A percentile compares a stretch with the other conserved stretches of the same genome.
Conservation (phyloP, 2,329 filamentous ascomycete genomes). For the Exserohilum rostratum region DNA sequence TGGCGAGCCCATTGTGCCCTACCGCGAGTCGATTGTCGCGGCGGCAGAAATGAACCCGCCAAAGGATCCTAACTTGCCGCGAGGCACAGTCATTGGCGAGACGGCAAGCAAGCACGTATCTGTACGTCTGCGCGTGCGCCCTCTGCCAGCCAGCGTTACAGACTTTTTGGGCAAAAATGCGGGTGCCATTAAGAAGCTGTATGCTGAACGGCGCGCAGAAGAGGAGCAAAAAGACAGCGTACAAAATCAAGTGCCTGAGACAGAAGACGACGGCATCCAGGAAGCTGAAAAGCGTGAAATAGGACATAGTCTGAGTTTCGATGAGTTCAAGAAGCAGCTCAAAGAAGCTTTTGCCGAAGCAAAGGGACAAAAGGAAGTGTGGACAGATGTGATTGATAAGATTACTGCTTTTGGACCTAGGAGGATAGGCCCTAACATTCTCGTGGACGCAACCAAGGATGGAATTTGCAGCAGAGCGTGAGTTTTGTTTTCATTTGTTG, state of each 20-base stretch:
- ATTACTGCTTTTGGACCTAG: slow-evolving; percentile 91
- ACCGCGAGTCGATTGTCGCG: slow-evolving; percentile 87
- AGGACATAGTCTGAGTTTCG: slow-evolving; percentile 67
- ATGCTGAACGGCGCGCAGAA: slow-evolving; percentile 69
- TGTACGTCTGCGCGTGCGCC: slow-evolving; percentile 76
- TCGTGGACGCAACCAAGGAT: slow-evolving; percentile 80
- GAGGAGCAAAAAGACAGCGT: slow-evolving; percentile 50
- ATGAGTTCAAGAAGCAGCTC: slow-evolving; percentile 79
- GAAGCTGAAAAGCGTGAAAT: slow-evolving; percentile 61
- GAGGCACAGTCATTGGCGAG: slow-evolving; percentile 75
- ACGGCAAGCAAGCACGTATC: slow-evolving; percentile 88
- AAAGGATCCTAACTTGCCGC: slow-evolving; percentile 81
- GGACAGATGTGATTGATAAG: slow-evolving; percentile 76
- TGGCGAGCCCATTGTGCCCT: slow-evolving; percentile 92
- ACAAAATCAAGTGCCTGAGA: slow-evolving; percentile 53
- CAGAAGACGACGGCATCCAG: slow-evolving; percentile 56
- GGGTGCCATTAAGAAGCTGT: slow-evolving; percentile 77
- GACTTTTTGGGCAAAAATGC: slow-evolving; percentile 84
- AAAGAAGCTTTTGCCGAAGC: slow-evolving; percentile 70
- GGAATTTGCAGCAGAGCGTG: slow-evolving; percentile 76
- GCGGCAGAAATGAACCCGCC: slow-evolving; percentile 91
- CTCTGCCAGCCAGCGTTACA: slow-evolving; percentile 77
- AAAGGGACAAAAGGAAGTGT: slow-evolving; percentile 76
- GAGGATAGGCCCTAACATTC: slow-evolving; percentile 82
- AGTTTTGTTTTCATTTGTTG: slow-evolving; percentile 32